Evolutionary conservation across 331 rosid species (phyloP).

Genomic region (Cucumis variabilis): DNA sequence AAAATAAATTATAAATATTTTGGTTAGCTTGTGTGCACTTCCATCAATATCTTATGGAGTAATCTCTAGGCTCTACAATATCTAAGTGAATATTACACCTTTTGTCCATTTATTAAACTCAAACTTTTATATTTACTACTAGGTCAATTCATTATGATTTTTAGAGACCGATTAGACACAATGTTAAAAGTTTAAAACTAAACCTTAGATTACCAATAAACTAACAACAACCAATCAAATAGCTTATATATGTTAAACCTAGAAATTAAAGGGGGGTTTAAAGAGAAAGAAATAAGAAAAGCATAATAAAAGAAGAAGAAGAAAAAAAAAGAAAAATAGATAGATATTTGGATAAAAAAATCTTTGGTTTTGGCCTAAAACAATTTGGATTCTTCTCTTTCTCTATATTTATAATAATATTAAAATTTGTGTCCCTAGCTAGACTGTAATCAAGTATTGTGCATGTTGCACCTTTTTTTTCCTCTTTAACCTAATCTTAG

Average conservation of each 20-base stretch:
- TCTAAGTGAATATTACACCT: too few relatives aligned
- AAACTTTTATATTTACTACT: too few relatives aligned
- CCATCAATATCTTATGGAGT: too few relatives aligned
- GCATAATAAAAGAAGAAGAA: background rate
- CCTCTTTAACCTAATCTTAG: conserved; percentile 20
- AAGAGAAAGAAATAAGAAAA: background rate
- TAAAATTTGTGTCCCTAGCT: background rate
- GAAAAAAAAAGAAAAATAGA: too few relatives aligned
- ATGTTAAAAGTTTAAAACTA: too few relatives aligned
- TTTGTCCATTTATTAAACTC: too few relatives aligned
- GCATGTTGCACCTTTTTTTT: conserved; percentile 23
- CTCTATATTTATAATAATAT: background rate
- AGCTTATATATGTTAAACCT: background rate
- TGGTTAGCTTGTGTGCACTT: too few relatives aligned
- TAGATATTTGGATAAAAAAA: background rate
- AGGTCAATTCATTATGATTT: too few relatives aligned
- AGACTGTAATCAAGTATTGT: conserved; percentile 27
- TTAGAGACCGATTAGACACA: too few relatives aligned
- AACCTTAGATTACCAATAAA: background rate
- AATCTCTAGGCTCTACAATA: too few relatives aligned
- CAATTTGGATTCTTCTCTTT: conserved; percentile 3
- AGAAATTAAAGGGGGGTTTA: background rate
- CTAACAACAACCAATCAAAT: background rate
- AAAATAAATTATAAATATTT: too few relatives aligned
- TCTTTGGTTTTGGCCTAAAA: background rate